A percentile compares a stretch with the other conserved stretches of the same genome.
These are phyloP conservation scores for Blastocystis sp. DNA, from an alignment of 352 stramenopile species.

Conservation along the genomic window DNA sequence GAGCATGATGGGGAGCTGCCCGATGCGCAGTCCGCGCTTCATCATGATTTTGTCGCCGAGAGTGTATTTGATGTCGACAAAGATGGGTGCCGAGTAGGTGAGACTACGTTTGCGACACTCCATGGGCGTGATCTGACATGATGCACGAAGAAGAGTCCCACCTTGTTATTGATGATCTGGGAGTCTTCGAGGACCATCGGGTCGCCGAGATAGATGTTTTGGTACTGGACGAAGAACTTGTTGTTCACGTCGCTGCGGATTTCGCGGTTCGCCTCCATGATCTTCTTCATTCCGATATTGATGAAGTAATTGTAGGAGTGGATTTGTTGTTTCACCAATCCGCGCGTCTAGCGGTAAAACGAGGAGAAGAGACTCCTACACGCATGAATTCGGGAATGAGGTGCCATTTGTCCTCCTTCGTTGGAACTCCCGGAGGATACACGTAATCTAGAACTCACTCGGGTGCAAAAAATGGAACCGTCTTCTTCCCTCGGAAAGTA, in stretches of 20 bases:
- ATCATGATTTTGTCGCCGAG: conserved; percentile 94
- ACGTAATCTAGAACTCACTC: conserved; percentile 5
- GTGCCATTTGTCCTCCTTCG: conserved; percentile 85
- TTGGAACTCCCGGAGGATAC: conserved; percentile 2
- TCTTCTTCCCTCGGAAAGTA: conserved; percentile 42
- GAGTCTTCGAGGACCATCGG: conserved; percentile 90
- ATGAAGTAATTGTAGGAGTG: conserved; percentile 99
- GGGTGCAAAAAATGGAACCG: neutral
- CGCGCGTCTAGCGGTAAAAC: conserved; percentile 65
- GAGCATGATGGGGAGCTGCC: conserved; percentile 94
- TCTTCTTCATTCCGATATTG: conserved; percentile 92
- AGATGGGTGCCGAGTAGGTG: conserved; percentile 95
- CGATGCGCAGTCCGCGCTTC: conserved; percentile 73
- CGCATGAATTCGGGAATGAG: conserved; percentile 92
- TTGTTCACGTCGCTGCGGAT: conserved; percentile 78
- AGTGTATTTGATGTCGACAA: conserved; percentile 94
- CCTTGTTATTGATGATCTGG: conserved; percentile 73
- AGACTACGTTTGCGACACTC: conserved; percentile 93
- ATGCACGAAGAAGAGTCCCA: neutral
- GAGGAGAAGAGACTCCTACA: conserved; percentile 60
- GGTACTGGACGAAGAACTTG: conserved; percentile 97
- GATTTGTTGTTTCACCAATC: conserved; percentile 92
- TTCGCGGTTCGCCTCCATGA: conserved; percentile 81
- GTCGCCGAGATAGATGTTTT: conserved; percentile 88
- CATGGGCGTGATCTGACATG: conserved; percentile 77